These are phyloP conservation scores for Botryotinia globosa DNA, from an alignment of 2,329 filamentous ascomycete genomes.

Conservation along the genomic window DNA sequence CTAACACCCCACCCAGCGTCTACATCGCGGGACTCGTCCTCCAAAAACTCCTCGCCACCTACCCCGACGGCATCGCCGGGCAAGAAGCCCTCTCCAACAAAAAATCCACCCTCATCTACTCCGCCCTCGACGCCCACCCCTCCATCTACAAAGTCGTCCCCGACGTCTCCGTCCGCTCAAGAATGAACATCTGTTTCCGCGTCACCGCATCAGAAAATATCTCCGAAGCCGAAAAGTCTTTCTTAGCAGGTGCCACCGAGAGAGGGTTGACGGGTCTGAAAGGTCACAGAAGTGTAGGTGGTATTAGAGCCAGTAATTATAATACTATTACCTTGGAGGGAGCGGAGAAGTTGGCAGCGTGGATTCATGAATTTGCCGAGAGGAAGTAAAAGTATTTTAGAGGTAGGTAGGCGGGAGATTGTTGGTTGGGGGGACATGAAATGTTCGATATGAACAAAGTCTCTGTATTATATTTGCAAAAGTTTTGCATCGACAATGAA, in stretches of 20 bases:
- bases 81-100: constrained; percentile 71
- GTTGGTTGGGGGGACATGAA: neutral
- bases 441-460: neutral
- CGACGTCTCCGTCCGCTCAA: constrained; percentile 69
- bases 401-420: neutral
- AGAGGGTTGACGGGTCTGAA: constrained; percentile 75
- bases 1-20: constrained; percentile 51
- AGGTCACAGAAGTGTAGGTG: constrained; percentile 83
- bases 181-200: constrained; percentile 96
- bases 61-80: constrained; percentile 67
- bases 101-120: constrained; percentile 78
- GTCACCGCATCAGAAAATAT: constrained; percentile 44
- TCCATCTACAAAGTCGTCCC: constrained; percentile 72
- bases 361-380: constrained; percentile 55
- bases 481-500: neutral
- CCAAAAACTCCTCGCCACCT: constrained; percentile 65
- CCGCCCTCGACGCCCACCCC: constrained; percentile 68
- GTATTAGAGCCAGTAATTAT: constrained; percentile 85
- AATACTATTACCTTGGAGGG: constrained; percentile 73
- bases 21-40: constrained; percentile 90
- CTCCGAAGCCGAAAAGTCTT: constrained; percentile 72
- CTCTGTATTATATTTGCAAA: neutral
- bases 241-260: constrained; percentile 63
- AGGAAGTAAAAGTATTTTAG: neutral
- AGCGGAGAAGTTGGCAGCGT: constrained; percentile 64